Evolutionary conservation across 1,284 basidiomycete species (phyloP), one percentile per base, ranked within the genome.

Genomic region (Volvariella volvacea): DNA sequence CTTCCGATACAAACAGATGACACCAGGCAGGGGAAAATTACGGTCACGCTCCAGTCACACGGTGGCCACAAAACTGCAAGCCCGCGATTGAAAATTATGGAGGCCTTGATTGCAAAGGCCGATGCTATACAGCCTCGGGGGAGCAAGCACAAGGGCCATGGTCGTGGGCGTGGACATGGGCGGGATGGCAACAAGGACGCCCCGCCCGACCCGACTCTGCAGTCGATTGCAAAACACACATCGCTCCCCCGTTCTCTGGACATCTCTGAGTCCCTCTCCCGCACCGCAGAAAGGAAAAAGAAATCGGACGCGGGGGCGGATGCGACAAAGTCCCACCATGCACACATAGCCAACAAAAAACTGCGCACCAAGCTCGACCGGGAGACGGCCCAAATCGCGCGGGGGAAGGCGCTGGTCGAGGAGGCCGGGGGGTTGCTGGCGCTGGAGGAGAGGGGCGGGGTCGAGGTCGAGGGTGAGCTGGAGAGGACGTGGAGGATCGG

Each of bases 401-500:
- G 76, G 15, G 59, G 76, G n/a, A 78, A 80, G 55, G 68, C 65
- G 1, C 63, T 86, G 14, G 52, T 82, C 40, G 67, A 81, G 41
- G 83, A 88, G 66, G 79, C 82, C 7, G 76, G 76, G 2, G 80
- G 79, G 45, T 58, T 87, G 47, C 60, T 88, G 12, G 59, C 87
- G 44, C 67, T 74, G 16, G 77, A 75, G 30, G 83, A 87, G 6
- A 72, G 71, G 0, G 92, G 92, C 0, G 62, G 71, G 51, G 76
- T 95, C 49, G 74, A 88, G 56, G 72, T 75, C 12, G 89, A 93
- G 52, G 75, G 73, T 2, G 83, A 80, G 45, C 70, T 95, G 65
- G 95, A 98, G 58, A 69, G 80, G 53, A 97, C 95, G 3, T 97
- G 92, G 90, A 75, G 88, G 45, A 75, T 94, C 3, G 76, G 78